These are phyloP conservation scores for Elsinoe arachidis DNA, from an alignment of 2,329 filamentous ascomycete genomes.

Conservation along the genomic window DNA sequence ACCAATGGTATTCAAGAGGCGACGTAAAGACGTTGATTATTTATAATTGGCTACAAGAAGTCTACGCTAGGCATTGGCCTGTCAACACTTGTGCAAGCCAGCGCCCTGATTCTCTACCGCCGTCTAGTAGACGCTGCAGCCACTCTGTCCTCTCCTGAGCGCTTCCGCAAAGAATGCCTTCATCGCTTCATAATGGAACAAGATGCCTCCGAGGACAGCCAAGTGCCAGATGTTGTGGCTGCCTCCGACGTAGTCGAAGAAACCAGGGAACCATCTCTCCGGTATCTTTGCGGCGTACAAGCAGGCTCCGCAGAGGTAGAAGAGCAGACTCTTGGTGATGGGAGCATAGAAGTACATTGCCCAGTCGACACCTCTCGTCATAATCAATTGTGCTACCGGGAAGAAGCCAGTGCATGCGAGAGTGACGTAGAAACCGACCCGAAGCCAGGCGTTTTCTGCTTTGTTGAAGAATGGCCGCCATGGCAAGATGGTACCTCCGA, in stretches of 20 bases:
- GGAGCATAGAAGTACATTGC: conserved; percentile 85
- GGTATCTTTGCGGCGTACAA: conserved; percentile 89
- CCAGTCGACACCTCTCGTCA: conserved; percentile 68
- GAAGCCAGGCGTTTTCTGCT: conserved; percentile 81
- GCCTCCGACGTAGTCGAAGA: conserved; percentile 90
- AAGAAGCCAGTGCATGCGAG: conserved; percentile 83
- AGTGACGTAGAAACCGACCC: conserved; percentile 84
- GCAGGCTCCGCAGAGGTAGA: conserved; percentile 76
- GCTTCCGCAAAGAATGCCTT: conserved; percentile 74
- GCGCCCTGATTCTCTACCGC: background rate
- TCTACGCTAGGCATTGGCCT: conserved; percentile 1
- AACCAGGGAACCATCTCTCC: conserved; percentile 83
- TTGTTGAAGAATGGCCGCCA: conserved; percentile 97
- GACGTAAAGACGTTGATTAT: no score
- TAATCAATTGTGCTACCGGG: conserved; percentile 73
- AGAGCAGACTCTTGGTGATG: conserved; percentile 72
- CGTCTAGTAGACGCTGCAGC: conserved; percentile 24
- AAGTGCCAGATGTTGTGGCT: conserved; percentile 98
- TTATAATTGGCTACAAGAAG: background rate
- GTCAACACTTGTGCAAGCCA: conserved; percentile 18
- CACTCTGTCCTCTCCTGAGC: conserved; percentile 27
- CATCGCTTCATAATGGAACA: conserved; percentile 98
- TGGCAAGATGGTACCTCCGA: conserved; percentile 81
- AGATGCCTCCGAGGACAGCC: conserved; percentile 84
- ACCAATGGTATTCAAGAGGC: no score